Percentiles rank a stretch among this genome's conserved stretches.
Evolutionary conservation across 2,329 filamentous ascomycete genomes (phyloP).

Genomic region (Trichoderma asperellum): DNA sequence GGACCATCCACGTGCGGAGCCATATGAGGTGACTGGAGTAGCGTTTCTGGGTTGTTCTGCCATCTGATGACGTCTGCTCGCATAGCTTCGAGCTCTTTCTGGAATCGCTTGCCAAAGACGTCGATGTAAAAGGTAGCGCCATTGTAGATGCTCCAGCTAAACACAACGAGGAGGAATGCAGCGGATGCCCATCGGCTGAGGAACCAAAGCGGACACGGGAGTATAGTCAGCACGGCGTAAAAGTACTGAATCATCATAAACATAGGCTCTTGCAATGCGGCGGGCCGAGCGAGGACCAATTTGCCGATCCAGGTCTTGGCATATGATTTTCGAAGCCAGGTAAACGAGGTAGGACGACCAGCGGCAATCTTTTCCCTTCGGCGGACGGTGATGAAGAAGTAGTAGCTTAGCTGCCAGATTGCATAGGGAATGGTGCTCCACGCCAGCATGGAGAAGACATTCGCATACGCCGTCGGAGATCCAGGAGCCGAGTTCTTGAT

Average conservation of each 20-base stretch:
- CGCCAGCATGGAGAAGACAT: conserved; percentile 80
- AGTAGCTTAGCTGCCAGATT: conserved; percentile 90
- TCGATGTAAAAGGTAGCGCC: conserved; percentile 98
- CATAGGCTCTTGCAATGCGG: conserved; percentile 76
- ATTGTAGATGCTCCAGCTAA: conserved; percentile 94
- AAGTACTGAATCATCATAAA: conserved; percentile 97
- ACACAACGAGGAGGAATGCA: conserved; percentile 77
- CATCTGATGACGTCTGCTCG: conserved; percentile 87
- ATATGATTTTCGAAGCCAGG: conserved; percentile 92
- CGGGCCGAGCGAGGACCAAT: conserved; percentile 77
- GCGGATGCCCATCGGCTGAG: conserved; percentile 81
- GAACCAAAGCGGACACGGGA: conserved; percentile 95
- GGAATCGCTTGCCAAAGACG: conserved; percentile 93
- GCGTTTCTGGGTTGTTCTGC: conserved; percentile 66
- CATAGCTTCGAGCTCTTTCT: conserved; percentile 90
- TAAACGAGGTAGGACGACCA: conserved; percentile 93
- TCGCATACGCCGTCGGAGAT: conserved; percentile 78
- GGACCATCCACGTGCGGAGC: conserved; percentile 38
- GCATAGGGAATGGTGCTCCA: conserved; percentile 95
- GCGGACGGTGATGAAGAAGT: conserved; percentile 92
- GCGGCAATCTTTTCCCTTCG: conserved; percentile 95
- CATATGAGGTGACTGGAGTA: conserved; percentile 43
- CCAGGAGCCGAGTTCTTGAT: conserved; percentile 72
- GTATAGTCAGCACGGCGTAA: conserved; percentile 90
- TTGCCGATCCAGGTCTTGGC: conserved; percentile 87